These are phyloP conservation scores for Verbascum thapsus DNA, from an alignment of 257 asterid genomes.

Conservation along the genomic window DNA sequence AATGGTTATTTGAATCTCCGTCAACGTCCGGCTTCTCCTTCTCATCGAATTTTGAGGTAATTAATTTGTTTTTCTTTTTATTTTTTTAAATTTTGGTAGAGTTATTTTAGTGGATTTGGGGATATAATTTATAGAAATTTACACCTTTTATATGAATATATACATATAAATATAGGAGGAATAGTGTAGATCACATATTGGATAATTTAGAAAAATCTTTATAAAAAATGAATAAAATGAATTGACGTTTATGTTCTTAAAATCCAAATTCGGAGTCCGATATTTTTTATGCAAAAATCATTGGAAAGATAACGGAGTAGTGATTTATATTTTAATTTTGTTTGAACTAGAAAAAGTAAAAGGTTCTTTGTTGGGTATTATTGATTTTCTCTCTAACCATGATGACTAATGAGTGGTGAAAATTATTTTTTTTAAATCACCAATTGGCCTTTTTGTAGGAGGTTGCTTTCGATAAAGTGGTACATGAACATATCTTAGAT, in stretches of 20 bases:
- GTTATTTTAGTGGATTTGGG: no score
- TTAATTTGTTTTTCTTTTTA: not conserved
- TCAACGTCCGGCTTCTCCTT: conserved; percentile 63
- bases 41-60: conserved; percentile 60
- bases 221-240: not conserved
- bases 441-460: no score
- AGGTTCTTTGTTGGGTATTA: not conserved
- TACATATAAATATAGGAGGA: no score
- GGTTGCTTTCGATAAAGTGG: no score
- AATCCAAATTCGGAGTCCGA: not conserved
- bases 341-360: not conserved
- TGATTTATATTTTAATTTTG: not conserved
- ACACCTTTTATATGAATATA: no score
- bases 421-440: no score
- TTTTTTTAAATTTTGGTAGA: no score
- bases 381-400: not conserved
- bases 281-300: not conserved
- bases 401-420: not conserved
- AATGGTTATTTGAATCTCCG: conserved; percentile 55
- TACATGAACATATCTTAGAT: no score
- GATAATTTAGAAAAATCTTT: not conserved
- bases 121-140: no score
- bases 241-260: not conserved
- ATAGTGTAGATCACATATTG: no score
- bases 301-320: not conserved